Conservation (phyloP, 208 protist species). For the Cochliopodium minus region DNA sequence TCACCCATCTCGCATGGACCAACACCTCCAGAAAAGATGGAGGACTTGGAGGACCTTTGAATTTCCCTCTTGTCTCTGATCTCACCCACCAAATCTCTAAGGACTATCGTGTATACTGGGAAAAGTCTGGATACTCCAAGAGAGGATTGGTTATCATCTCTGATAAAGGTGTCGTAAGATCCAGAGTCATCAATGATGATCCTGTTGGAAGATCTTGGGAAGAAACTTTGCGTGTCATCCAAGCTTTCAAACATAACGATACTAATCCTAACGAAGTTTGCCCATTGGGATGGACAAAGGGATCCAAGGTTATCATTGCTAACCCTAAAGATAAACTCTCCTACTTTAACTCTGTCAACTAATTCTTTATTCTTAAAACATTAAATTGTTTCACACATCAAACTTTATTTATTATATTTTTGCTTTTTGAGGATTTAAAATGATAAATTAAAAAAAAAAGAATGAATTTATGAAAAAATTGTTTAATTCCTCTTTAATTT, state of each 20-base stretch:
- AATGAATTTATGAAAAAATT: too few species aligned
- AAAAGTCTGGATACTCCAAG: conserved; percentile 54
- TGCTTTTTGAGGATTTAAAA: too few species aligned
- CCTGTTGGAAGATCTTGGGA: conserved; percentile 78
- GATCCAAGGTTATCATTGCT: conserved; percentile 64
- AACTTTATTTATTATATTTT: too few species aligned
- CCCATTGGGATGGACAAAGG: conserved; percentile 75
- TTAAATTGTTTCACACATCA: too few species aligned
- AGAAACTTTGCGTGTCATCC: conserved; percentile 73
- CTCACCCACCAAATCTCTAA: conserved; percentile 64
- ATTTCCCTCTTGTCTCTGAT: conserved; percentile 84
- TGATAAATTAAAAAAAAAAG: too few species aligned
- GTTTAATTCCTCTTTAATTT: too few species aligned
- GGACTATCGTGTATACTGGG: conserved; percentile 72
- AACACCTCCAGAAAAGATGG: conserved; percentile 76
- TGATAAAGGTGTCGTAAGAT: conserved; percentile 58
- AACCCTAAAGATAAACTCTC: conserved; percentile 71
- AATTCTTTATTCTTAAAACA: too few species aligned
- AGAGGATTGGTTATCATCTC: conserved; percentile 87
- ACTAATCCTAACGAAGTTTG: conserved; percentile 78
- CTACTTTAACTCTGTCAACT: too few species aligned
- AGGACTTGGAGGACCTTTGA: conserved; percentile 79
- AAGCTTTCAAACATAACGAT: conserved; percentile 82
- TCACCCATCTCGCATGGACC: conserved; percentile 84
- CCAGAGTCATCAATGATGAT: conserved; percentile 78